Evolutionary conservation across 345 rosid species (phyloP).

Genomic region (Citrus medica): DNA sequence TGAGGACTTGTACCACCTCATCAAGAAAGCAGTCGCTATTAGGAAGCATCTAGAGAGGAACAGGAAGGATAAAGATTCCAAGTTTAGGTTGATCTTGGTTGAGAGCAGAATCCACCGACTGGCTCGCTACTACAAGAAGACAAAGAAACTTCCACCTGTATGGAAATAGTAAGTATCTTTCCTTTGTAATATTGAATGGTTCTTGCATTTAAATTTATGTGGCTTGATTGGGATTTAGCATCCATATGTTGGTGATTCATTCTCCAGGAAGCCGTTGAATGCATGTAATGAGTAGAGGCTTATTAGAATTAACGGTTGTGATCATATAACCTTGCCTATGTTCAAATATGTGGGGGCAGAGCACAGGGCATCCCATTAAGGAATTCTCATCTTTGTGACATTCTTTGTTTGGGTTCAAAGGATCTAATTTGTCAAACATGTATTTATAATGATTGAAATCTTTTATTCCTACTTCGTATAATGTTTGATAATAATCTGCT

Average conservation of each 20-base stretch:
- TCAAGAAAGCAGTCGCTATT: conserved; percentile 92
- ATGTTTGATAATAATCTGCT: background rate
- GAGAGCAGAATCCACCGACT: conserved; percentile 94
- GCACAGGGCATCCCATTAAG: background rate
- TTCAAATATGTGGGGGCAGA: background rate
- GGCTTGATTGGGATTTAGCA: background rate
- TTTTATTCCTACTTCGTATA: background rate
- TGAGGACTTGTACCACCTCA: conserved; percentile 84
- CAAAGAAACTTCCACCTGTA: conserved; percentile 91
- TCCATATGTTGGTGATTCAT: background rate
- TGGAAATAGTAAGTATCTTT: conserved; percentile 73
- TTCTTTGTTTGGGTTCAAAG: background rate
- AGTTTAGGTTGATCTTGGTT: conserved; percentile 82
- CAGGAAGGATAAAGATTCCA: conserved; percentile 94
- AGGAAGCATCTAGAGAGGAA: conserved; percentile 96
- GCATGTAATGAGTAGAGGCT: background rate
- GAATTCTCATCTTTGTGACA: background rate
- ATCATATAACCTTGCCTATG: background rate
- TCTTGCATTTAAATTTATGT: background rate
- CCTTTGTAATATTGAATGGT: background rate
- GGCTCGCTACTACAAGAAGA: conserved; percentile 96
- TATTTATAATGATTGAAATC: background rate
- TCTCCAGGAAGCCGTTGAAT: background rate
- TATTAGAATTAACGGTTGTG: too few relatives aligned
- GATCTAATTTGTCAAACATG: background rate